Evolutionary conservation across 1,139 yeast species (phyloP).

Genomic region (Waltiozyma sp.): DNA sequence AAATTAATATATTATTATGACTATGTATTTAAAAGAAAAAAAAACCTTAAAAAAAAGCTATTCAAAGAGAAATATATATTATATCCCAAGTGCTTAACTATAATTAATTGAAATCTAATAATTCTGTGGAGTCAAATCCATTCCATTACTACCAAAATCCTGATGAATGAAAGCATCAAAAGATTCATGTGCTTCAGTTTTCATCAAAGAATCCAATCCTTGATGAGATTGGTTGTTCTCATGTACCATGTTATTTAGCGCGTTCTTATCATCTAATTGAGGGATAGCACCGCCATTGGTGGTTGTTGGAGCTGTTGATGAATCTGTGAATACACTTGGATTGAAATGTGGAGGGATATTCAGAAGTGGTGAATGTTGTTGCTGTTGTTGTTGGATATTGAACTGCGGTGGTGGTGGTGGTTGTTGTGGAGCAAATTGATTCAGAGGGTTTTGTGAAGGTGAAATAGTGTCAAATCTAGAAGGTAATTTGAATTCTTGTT

Average conservation of each 20-base stretch:
- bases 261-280: background rate
- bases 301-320: background rate
- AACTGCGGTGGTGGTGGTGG: background rate
- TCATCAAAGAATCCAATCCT: background rate
- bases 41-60: no score
- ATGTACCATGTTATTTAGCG: background rate
- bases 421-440: background rate
- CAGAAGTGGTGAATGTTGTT: background rate
- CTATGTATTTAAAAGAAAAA: no score
- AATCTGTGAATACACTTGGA: background rate
- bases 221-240: background rate
- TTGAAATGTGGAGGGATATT: background rate
- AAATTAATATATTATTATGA: no score
- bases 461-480: constrained; percentile 11
- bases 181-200: background rate
- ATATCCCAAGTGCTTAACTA: no score
- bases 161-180: constrained; percentile 2
- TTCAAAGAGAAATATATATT: no score
- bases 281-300: background rate
- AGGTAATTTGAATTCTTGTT: constrained; percentile 14
- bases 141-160: background rate
- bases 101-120: no score
- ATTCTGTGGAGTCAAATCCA: background rate
- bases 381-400: background rate
- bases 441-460: no score